Base-by-base conservation (phyloP, 2,329 filamentous ascomycete species). In the Alternaria gaisen region DNA sequence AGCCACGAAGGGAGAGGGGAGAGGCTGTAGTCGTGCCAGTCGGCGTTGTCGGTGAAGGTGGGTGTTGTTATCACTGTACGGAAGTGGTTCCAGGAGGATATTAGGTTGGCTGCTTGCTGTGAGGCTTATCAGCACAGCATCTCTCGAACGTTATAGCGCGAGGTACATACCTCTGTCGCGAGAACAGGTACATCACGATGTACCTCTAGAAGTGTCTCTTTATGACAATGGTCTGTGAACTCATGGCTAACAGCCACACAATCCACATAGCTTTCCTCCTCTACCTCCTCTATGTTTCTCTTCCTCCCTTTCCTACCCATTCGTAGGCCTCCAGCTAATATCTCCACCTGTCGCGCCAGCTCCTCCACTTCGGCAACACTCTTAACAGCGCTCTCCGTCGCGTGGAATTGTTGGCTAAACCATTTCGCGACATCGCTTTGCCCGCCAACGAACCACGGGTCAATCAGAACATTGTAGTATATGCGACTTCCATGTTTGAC, bases 191-290 rank as follows among this genome's bases (percentile, higher is more conserved):
- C 85, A 43, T 80, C 73, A 1, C 68, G 65, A 6, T 85, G 79
- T 4, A 90, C 75, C 66, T 89, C 83, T 43, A 84, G 72, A 26
- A 91, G 77, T 14, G 88, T 91, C 3, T 84, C 81, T 61, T 84
- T 81, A 69, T 91, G 88, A 74, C 87, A 90, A 71, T 90, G 89
- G 69, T 91, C 88, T 1, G 88, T 90, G 66, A 90, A 91, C 72
- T 90, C 88, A 70, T 91, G 88, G 16, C 83, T 86, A 32, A 90
- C 81, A 28, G 82, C 81, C 3, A 90, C 86, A 2, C 79, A 84
- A 71, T 91, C 88, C 30, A 90, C 83, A 44, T 81, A 80, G 38
- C 69, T 72, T 56, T 71, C 66, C n/a, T 61, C 56, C 1, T 74
- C 70, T 0, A 57, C 65, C 1, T 36, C 59, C 5, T 52, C 60